These are phyloP conservation scores for Sedum album DNA, from an alignment of 164 flowering plant species.

Conservation along the genomic window DNA sequence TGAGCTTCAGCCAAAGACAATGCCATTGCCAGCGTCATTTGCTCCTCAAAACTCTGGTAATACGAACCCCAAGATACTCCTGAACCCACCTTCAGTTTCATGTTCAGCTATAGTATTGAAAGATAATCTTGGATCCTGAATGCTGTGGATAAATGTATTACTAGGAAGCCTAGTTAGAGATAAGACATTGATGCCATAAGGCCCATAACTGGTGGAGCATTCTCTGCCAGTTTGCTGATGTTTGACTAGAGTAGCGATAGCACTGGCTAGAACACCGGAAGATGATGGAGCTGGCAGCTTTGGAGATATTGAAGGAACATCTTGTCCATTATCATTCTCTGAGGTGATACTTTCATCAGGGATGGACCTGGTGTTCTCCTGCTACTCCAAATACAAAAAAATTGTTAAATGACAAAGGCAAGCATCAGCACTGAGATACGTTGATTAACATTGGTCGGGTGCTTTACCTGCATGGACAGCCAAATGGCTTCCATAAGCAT, in stretches of 20 bases:
- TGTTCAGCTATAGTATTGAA: constrained; percentile 16
- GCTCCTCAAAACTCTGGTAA: constrained; percentile 93
- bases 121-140: constrained; percentile 18
- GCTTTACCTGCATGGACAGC: constrained; percentile 88
- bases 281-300: constrained; percentile 43
- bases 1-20: constrained; percentile 84
- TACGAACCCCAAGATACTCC: constrained; percentile 20
- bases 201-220: constrained; percentile 19
- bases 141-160: constrained; percentile 19
- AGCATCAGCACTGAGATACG: not conserved
- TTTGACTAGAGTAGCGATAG: constrained; percentile 87
- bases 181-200: constrained; percentile 21
- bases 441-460: not conserved
- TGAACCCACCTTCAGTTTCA: constrained; percentile 25
- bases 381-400: not conserved
- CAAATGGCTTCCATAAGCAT: constrained; percentile 99
- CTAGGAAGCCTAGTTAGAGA: constrained; percentile 20
- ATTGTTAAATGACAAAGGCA: not conserved
- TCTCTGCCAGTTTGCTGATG: constrained; percentile 55
- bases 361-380: not conserved
- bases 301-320: not conserved
- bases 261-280: constrained; percentile 88
- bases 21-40: constrained; percentile 96
- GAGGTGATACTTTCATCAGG: constrained; percentile 15
- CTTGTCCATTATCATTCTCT: constrained; percentile 10